Conservation (phyloP, 2,329 filamentous ascomycete genomes). For the Pseudocercospora crystallina region DNA sequence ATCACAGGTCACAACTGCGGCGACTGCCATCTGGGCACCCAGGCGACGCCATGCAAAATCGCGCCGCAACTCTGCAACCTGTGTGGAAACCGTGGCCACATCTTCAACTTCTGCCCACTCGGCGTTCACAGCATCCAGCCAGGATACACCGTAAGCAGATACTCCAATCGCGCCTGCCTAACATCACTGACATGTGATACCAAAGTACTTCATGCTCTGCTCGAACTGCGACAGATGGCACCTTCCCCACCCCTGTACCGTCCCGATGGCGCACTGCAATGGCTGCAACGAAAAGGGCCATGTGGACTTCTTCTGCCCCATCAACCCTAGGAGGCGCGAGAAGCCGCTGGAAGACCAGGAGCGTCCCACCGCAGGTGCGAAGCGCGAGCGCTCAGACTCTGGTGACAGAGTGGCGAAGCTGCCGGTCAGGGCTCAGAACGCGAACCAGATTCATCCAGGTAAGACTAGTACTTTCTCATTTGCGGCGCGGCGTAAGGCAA, state of each 20-base stretch:
- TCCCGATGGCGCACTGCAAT: conserved; percentile 13
- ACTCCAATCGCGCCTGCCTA: neutral
- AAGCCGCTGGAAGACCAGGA: too few relatives aligned
- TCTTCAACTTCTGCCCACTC: conserved; percentile 25
- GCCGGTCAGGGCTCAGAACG: too few relatives aligned
- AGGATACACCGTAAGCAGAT: conserved; percentile 16
- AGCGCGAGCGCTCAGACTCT: too few relatives aligned
- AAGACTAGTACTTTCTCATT: too few relatives aligned
- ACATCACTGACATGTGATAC: conserved; percentile 7
- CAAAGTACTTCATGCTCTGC: conserved; percentile 23
- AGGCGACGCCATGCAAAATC: conserved; percentile 19
- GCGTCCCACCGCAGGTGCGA: too few relatives aligned
- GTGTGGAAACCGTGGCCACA: conserved; percentile 21
- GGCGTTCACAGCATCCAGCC: conserved; percentile 13
- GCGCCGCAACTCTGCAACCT: conserved; percentile 18
- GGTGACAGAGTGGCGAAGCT: too few relatives aligned
- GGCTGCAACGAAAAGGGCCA: conserved; percentile 25
- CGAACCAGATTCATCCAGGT: too few relatives aligned
- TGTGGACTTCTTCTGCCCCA: conserved; percentile 25
- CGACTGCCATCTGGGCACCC: conserved; percentile 25
- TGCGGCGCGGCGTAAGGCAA: too few relatives aligned
- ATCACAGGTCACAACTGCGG: conserved; percentile 17
- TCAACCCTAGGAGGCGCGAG: conserved; percentile 6
- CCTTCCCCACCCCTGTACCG: conserved; percentile 23
- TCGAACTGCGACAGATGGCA: conserved; percentile 31